These are phyloP conservation scores for Colletotrichum siamense DNA, from an alignment of 2,329 filamentous ascomycete genomes.

Conservation along the genomic window DNA sequence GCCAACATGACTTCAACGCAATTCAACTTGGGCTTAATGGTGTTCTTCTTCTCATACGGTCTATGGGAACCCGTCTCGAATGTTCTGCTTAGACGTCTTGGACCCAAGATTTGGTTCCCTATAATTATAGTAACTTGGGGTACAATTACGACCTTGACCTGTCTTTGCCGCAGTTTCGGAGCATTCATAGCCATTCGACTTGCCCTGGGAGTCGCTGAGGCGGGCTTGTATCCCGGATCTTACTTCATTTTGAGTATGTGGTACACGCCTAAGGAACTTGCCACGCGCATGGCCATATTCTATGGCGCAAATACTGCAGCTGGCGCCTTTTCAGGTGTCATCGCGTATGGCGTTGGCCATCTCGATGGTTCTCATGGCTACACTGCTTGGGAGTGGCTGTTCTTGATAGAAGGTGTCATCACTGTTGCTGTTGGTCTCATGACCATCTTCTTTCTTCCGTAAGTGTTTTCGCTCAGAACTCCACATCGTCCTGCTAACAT, in stretches of 20 bases:
- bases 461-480: neutral
- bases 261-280: neutral
- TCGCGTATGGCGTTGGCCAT: neutral
- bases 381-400: neutral
- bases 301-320: neutral
- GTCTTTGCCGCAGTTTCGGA: neutral
- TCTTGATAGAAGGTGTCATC: neutral
- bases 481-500: neutral
- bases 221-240: neutral
- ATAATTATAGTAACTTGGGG: neutral
- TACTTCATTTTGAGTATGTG: neutral
- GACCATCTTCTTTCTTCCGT: neutral
- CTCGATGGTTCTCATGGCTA: neutral
- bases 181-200: neutral
- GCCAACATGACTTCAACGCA: slow-evolving; percentile 12
- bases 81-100: neutral
- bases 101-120: neutral
- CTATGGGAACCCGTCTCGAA: neutral
- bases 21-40: slow-evolving; percentile 46
- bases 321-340: neutral
- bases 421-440: neutral
- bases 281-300: neutral
- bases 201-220: neutral
- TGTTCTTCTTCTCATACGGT: slow-evolving; percentile 45
- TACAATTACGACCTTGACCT: neutral